Percentiles rank a stretch among this genome's conserved stretches.
Conservation (phyloP, 768 basidiomycete genomes). For the Albatrellus ellisii region DNA sequence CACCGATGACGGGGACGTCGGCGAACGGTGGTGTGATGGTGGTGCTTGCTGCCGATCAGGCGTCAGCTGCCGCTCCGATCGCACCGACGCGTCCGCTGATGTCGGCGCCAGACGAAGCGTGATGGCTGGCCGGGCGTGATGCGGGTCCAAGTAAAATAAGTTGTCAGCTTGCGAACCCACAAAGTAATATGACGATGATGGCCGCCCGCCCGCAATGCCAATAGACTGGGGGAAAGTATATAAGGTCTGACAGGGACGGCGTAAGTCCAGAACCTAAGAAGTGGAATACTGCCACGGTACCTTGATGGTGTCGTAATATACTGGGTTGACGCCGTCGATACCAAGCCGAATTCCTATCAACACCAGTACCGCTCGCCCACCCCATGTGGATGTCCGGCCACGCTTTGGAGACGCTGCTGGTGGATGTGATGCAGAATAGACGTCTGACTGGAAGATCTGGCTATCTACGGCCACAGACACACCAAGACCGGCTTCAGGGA, state of each 20-base stretch:
- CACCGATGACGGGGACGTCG: conserved; percentile 15
- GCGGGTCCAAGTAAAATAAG: conserved; percentile 74
- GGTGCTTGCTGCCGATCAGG: conserved; percentile 7
- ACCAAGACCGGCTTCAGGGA: conserved; percentile 68
- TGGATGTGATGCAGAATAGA: conserved; percentile 57
- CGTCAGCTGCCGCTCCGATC: conserved; percentile 8
- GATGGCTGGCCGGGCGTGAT: conserved; percentile 65
- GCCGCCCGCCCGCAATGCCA: conserved; percentile 93
- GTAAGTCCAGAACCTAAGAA: conserved; percentile 1
- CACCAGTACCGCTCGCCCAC: conserved; percentile 72
- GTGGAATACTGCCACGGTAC: conserved; percentile 21
- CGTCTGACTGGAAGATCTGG: conserved; percentile 74
- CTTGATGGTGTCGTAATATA: conserved; percentile 83
- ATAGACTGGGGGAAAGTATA: conserved; percentile 94
- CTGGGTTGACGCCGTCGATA: conserved; percentile 86
- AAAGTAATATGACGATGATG: conserved; percentile 97
- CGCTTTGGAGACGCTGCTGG: conserved; percentile 16
- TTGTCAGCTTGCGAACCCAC: conserved; percentile 85
- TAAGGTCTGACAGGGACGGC: conserved; percentile 38
- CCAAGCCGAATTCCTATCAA: conserved; percentile 81
- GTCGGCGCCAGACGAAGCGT: conserved; percentile 45
- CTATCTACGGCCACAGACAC: conserved; percentile 78
- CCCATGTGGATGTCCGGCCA: conserved; percentile 39
- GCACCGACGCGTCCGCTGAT: neutral
- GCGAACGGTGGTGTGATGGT: conserved; percentile 15